Percentiles rank a stretch among this genome's conserved stretches.
phyloP scores from a whole-genome alignment of 1,284 basidiomycete species.

The Leucoagaricus sp. region DNA sequence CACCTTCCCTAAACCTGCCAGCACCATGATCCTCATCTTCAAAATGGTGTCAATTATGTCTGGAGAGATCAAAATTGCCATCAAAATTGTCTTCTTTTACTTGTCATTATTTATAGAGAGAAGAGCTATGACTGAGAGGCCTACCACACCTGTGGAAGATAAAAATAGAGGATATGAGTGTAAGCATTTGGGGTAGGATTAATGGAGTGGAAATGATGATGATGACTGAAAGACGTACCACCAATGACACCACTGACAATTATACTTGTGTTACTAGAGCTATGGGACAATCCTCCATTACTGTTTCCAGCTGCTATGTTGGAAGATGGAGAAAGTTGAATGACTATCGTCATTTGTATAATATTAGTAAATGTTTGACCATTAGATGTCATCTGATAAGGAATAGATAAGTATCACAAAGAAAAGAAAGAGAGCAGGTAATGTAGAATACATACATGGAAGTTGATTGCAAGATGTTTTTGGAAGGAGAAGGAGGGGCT shows the following conservation, averaged over 20 bases:
- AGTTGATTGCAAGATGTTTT: neutral
- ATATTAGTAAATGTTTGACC: slow-evolving; percentile 33
- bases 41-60: neutral
- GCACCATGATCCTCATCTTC: slow-evolving; percentile 1
- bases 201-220: neutral
- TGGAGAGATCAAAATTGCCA: slow-evolving; percentile 32
- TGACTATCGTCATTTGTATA: slow-evolving; percentile 28
- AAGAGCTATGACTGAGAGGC: slow-evolving; percentile 26
- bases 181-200: neutral
- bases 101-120: slow-evolving; percentile 30
- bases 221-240: slow-evolving; percentile 31
- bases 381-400: slow-evolving; percentile 27
- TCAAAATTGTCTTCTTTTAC: slow-evolving; percentile 33
- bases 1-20: no score
- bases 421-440: neutral
- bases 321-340: slow-evolving; percentile 25
- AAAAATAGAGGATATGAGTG: neutral
- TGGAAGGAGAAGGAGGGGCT: neutral
- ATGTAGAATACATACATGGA: neutral
- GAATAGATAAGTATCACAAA: neutral
- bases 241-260: slow-evolving; percentile 45
- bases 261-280: slow-evolving; percentile 28
- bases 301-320: slow-evolving; percentile 15
- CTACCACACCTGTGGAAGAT: slow-evolving; percentile 32
- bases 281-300: slow-evolving; percentile 5